phyloP scores from a whole-genome alignment of 1,139 yeast species.

The Suhomyces guaymorum region DNA sequence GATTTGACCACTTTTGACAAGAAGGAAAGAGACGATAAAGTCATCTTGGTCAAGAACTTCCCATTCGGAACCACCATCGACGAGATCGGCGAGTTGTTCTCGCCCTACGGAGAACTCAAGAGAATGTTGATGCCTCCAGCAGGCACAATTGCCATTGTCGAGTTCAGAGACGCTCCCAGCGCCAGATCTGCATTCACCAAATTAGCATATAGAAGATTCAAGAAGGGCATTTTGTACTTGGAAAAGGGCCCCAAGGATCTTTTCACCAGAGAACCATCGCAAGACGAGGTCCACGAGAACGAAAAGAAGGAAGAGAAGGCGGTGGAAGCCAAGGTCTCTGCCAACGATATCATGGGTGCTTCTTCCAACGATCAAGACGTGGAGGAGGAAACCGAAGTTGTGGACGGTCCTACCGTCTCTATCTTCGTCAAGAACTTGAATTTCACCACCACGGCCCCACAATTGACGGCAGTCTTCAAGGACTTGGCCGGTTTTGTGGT shows the following conservation, averaged over 20 bases:
- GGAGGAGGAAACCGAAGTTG: constrained; percentile 42
- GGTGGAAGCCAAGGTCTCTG: constrained; percentile 46
- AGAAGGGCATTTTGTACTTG: constrained; percentile 79
- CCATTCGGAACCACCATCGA: constrained; percentile 81
- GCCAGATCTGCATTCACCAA: constrained; percentile 91
- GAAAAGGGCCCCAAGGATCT: constrained; percentile 92
- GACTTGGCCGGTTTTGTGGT: constrained; percentile 75
- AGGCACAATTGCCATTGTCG: constrained; percentile 95
- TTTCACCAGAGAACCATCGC: constrained; percentile 60
- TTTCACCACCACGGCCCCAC: constrained; percentile 69
- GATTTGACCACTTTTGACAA: constrained; percentile 73
- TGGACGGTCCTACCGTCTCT: constrained; percentile 76
- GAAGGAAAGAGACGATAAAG: constrained; percentile 77
- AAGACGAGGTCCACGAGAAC: constrained; percentile 30
- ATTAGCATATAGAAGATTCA: constrained; percentile 82
- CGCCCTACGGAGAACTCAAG: constrained; percentile 75
- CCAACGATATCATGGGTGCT: constrained; percentile 43
- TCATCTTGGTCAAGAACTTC: constrained; percentile 84
- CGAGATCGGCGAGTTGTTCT: constrained; percentile 79
- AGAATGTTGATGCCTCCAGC: constrained; percentile 93
- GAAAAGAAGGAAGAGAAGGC: constrained; percentile 24
- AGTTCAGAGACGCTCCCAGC: constrained; percentile 77
- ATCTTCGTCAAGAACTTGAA: constrained; percentile 90
- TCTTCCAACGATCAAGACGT: constrained; percentile 32
- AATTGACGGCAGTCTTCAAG: constrained; percentile 62